Evolutionary conservation across 2,329 filamentous ascomycete species (phyloP), one percentile per base, ranked within the genome.

Genomic region (Epicoccum sorghinum): DNA sequence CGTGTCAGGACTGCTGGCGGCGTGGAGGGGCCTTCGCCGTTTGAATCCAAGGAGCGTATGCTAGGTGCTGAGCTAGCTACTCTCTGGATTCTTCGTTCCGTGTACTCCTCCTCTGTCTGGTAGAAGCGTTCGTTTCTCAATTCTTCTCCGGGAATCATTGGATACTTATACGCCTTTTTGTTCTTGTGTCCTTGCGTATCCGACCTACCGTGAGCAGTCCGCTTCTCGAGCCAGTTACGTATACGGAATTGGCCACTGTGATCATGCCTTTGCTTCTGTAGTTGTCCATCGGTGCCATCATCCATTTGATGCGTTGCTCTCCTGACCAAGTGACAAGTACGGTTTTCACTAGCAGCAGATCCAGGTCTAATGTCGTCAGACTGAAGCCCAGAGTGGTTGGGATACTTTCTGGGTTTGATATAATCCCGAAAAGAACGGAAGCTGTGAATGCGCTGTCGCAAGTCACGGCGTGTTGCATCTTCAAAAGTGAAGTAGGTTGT

Each of bases 121-220:
- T 56, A 46, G 1, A 84, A 63, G 0, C 66, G 60, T 0, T 60
- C 64, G 41, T 84, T 84, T 27, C 81, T 77, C 2, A 70, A 55
- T 1, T 57, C 61, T 58, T 87, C 84, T 2, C 83, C 85, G 0
- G 85, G 85, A 0, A 84, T 74, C 48, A 81, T 78, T 0, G 85
- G 85, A 42, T 80, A 87, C n/a, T 77, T 74, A n/a, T 70, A 66
- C 3, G 80, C 79, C 38, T 72, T 73, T 14, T 80, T 78, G 4
- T 69, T 70, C 43, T 77, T 77, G 60, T 84, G 85, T 1, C 77
- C 77, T 0, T 77, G 77, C 27, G 80, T 76, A 47, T 85, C 79
- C 3, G 67, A 53, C 25, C 61, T 64, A n/a, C 80, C 74, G 1
- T 77, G 73, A 0, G 78, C 75, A 27, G 82, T 78, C 0, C 78